phyloP scores from a whole-genome alignment of 768 basidiomycete species.

The Lactarius hatsudake region DNA sequence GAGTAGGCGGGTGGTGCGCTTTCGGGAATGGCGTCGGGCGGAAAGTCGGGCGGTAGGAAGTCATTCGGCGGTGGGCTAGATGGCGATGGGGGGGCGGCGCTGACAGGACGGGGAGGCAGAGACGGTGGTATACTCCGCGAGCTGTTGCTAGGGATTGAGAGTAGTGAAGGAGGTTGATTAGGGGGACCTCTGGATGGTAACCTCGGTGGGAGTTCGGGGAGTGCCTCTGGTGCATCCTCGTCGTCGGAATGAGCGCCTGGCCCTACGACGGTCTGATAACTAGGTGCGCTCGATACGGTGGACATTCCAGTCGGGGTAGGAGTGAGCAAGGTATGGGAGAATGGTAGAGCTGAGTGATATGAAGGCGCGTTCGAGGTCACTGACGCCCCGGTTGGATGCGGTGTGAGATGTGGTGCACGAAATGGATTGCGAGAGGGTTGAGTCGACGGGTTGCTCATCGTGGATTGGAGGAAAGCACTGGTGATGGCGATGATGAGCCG shows the following conservation, averaged over 20 bases:
- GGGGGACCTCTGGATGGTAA: not conserved
- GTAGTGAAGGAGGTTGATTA: not conserved
- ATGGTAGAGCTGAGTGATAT: not conserved
- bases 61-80: not conserved
- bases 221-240: constrained; percentile 8
- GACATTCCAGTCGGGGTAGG: constrained; percentile 4
- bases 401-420: constrained; percentile 11
- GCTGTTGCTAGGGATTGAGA: not conserved
- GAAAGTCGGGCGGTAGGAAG: not conserved
- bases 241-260: constrained; percentile 4
- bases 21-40: constrained; percentile 38
- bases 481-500: not conserved
- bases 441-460: not conserved
- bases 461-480: not conserved
- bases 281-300: constrained; percentile 2
- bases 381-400: constrained; percentile 17
- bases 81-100: not conserved
- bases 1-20: constrained; percentile 74
- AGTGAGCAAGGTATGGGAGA: not conserved
- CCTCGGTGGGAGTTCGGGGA: constrained; percentile 13
- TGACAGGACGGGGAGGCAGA: constrained; percentile 5
- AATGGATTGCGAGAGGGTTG: constrained; percentile 20
- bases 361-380: not conserved
- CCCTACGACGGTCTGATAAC: not conserved
- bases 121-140: constrained; percentile 1